Conservation (phyloP, 495 filamentous ascomycete genomes). For the Poronia punctata region DNA sequence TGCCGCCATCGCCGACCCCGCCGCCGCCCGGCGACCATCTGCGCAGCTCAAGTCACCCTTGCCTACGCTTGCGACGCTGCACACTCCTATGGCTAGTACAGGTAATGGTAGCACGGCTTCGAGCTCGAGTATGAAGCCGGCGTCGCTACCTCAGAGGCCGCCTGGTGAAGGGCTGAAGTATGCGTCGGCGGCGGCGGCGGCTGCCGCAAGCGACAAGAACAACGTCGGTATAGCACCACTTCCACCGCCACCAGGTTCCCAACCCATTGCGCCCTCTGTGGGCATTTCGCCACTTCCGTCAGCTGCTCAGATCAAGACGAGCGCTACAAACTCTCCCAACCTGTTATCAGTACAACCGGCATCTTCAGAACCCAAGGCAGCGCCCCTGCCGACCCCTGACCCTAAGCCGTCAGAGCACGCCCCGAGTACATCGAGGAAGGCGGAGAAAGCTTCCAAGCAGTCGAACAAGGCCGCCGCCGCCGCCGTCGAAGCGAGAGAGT, state of each 20-base stretch:
- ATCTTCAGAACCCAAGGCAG: slow-evolving; percentile 25
- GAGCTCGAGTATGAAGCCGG: slow-evolving; percentile 72
- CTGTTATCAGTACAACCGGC: slow-evolving; percentile 33
- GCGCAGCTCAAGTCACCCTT: slow-evolving; percentile 90
- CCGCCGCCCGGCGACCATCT: slow-evolving; percentile 67
- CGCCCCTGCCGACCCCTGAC: slow-evolving; percentile 24
- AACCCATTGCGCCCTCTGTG: slow-evolving; percentile 23
- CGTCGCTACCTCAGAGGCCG: slow-evolving; percentile 73
- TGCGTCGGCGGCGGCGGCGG: slow-evolving; percentile 90
- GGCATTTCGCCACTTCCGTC: slow-evolving; percentile 46
- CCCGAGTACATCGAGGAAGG: slow-evolving; percentile 20
- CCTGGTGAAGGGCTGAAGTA: slow-evolving; percentile 92
- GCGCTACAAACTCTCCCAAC: slow-evolving; percentile 39
- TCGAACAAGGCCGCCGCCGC: slow-evolving; percentile 36
- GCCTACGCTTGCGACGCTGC: slow-evolving; percentile 80
- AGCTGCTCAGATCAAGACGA: slow-evolving; percentile 31
- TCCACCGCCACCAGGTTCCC: slow-evolving; percentile 73
- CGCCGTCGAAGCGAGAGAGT: slow-evolving; percentile 25
- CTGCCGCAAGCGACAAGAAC: slow-evolving; percentile 89
- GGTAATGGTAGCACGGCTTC: slow-evolving; percentile 49
- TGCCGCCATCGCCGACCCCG: slow-evolving; percentile 41
- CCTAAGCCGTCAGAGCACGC: slow-evolving; percentile 14
- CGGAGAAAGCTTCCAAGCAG: slow-evolving; percentile 33
- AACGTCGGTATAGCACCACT: slow-evolving; percentile 90
- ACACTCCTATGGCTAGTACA: slow-evolving; percentile 57